Evolutionary conservation across 2,329 filamentous ascomycete species (phyloP).

Genomic region (Coleophoma crateriformis): DNA sequence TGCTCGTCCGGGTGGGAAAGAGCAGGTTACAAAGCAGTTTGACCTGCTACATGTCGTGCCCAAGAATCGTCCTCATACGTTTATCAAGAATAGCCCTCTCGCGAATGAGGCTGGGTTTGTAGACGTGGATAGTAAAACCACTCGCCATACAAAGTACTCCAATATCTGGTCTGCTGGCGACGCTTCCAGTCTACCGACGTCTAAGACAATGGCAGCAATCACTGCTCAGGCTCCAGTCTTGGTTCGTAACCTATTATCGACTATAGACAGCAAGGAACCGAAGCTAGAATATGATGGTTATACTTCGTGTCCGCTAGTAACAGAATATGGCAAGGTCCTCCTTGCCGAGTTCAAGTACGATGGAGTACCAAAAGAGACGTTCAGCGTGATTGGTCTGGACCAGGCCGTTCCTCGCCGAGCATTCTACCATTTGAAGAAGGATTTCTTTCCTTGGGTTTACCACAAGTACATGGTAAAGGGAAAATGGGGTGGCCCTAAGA

Average conservation of each 20-base stretch:
- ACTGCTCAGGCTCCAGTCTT: conserved; percentile 45
- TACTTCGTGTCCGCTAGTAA: conserved; percentile 48
- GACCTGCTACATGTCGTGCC: conserved; percentile 52
- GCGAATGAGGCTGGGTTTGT: conserved; percentile 52
- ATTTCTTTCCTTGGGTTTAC: conserved; percentile 65
- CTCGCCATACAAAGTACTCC: conserved; percentile 45
- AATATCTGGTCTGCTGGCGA: conserved; percentile 57
- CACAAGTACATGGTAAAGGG: conserved; percentile 55
- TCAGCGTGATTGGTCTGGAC: conserved; percentile 47
- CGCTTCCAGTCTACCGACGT: conserved; percentile 52
- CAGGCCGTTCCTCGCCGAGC: conserved; percentile 48
- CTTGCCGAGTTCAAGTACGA: conserved; percentile 63
- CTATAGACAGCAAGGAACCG: conserved; percentile 38
- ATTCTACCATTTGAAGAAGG: conserved; percentile 60
- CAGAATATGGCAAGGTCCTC: conserved; percentile 56
- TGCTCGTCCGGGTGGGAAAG: conserved; percentile 34
- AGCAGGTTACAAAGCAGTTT: conserved; percentile 40
- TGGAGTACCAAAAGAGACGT: conserved; percentile 57
- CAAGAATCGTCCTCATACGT: conserved; percentile 52
- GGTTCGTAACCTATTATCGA: conserved; percentile 39
- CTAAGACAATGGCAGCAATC: conserved; percentile 49
- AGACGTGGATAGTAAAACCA: conserved; percentile 48
- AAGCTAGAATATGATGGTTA: conserved; percentile 46
- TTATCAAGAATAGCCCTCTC: conserved; percentile 45
- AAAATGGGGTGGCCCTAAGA: conserved; percentile 53